These are phyloP conservation scores for Russula griseocarnosa DNA, from an alignment of 768 basidiomycete genomes.

Conservation along the genomic window DNA sequence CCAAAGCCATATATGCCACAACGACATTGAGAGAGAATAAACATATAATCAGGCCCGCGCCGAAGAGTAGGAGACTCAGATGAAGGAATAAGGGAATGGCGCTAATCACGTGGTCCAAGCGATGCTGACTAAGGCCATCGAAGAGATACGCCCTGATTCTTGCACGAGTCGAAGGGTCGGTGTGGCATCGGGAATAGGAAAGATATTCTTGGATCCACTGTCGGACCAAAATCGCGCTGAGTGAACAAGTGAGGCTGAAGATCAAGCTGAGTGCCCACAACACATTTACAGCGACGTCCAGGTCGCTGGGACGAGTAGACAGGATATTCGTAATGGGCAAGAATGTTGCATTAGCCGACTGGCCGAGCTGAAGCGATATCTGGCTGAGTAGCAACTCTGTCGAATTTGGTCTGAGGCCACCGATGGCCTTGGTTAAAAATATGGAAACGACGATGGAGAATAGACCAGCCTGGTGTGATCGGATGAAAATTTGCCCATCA, in stretches of 20 bases:
- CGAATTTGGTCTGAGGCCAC: background rate
- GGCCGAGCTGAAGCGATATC: slow-evolving; percentile 15
- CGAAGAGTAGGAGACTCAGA: slow-evolving; percentile 23
- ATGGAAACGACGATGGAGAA: slow-evolving; percentile 14
- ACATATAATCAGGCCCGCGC: slow-evolving; percentile 19
- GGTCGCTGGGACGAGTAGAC: background rate
- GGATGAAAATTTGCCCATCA: background rate
- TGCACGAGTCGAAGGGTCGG: slow-evolving; percentile 19
- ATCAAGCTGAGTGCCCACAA: slow-evolving; percentile 22
- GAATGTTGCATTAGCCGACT: background rate
- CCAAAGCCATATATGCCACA: slow-evolving; percentile 15
- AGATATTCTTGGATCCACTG: slow-evolving; percentile 21
- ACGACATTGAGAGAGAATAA: slow-evolving; percentile 19
- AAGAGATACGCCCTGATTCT: slow-evolving; percentile 23
- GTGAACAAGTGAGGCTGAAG: slow-evolving; percentile 15
- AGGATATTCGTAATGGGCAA: background rate
- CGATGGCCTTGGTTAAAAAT: slow-evolving; percentile 1
- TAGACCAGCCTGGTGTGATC: slow-evolving; percentile 7
- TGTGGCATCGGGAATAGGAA: slow-evolving; percentile 7
- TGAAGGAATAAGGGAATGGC: slow-evolving; percentile 24
- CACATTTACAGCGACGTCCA: slow-evolving; percentile 8
- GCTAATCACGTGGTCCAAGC: slow-evolving; percentile 7
- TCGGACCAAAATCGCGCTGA: slow-evolving; percentile 16
- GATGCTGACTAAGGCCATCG: slow-evolving; percentile 11
- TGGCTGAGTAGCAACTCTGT: slow-evolving; percentile 12